Evolutionary conservation across 176 grass and related monocot species (phyloP).

Genomic region (Dactylis glomerata): DNA sequence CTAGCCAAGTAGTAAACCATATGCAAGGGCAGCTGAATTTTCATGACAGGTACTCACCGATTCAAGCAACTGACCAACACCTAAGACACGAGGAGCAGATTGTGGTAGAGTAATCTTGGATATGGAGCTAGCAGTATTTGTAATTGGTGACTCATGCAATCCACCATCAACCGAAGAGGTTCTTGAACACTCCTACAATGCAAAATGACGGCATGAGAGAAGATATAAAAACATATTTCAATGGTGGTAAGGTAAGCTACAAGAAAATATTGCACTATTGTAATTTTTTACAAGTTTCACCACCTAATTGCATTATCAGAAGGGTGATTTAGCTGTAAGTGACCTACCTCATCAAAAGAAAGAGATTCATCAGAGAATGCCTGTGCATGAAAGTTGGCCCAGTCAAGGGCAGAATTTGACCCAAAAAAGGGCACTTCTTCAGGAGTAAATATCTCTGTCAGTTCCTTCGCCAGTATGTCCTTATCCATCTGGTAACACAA

Average conservation of each 20-base stretch:
- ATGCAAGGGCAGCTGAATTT: conserved; percentile 10
- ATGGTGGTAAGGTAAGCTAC: conserved; percentile 8
- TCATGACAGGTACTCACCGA: conserved; percentile 53
- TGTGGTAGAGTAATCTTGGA: conserved; percentile 55
- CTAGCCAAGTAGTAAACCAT: neutral
- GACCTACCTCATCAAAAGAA: conserved; percentile 83
- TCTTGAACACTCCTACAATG: conserved; percentile 82
- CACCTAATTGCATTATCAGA: conserved; percentile 8
- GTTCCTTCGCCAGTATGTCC: conserved; percentile 53
- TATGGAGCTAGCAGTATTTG: conserved; percentile 59
- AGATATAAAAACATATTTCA: neutral
- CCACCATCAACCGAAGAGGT: conserved; percentile 83
- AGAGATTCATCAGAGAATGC: conserved; percentile 92
- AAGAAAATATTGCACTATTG: neutral
- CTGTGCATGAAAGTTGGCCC: conserved; percentile 54
- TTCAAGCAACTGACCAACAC: conserved; percentile 90
- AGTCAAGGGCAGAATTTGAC: conserved; percentile 67
- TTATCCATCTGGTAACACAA: conserved; percentile 54
- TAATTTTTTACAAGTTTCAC: neutral
- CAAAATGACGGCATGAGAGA: conserved; percentile 27
- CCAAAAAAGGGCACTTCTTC: conserved; percentile 89
- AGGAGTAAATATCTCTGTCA: conserved; percentile 69
- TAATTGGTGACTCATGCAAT: conserved; percentile 63
- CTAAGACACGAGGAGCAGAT: conserved; percentile 67
- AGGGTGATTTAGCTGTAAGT: neutral